Percentiles rank a stretch among this genome's conserved stretches.
phyloP scores from a whole-genome alignment of 257 asterid genomes.

The Ballota nigra region DNA sequence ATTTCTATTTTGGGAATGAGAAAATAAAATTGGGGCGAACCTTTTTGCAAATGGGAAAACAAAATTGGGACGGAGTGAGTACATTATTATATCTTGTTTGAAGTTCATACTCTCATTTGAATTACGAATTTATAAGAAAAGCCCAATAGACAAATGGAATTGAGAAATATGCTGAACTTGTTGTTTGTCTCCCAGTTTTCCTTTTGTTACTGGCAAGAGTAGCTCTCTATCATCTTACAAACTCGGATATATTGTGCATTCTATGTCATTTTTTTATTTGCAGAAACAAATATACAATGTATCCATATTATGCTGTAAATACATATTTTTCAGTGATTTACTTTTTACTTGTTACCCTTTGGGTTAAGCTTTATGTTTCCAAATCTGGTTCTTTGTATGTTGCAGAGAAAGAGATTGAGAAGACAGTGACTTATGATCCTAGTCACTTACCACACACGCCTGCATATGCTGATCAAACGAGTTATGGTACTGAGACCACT shows the following conservation, averaged over 20 bases:
- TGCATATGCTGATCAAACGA: conserved; percentile 45
- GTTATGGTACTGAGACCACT: conserved; percentile 57
- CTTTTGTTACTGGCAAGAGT: neutral
- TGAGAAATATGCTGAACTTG: neutral
- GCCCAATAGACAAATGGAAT: neutral
- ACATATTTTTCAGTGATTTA: conserved; percentile 10
- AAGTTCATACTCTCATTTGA: neutral
- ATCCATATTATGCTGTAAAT: neutral
- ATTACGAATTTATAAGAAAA: neutral
- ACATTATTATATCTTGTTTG: neutral
- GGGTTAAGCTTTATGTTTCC: conserved; percentile 13
- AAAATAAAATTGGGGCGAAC: too few species aligned
- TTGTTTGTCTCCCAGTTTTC: neutral
- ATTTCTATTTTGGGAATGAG: too few species aligned
- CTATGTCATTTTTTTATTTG: neutral
- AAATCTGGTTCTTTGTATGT: conserved; percentile 11
- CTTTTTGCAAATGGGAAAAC: too few species aligned
- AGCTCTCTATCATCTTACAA: neutral
- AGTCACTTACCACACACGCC: conserved; percentile 47
- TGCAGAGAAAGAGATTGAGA: conserved; percentile 54
- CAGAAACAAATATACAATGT: neutral
- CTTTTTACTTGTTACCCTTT: conserved; percentile 9
- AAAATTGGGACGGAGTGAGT: too few species aligned
- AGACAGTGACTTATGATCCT: conserved; percentile 43
- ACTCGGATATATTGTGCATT: neutral